A percentile compares a stretch with the other conserved stretches of the same genome.
Evolutionary conservation across 78 protist species (phyloP).

Genomic region (Dictyostelium firmibasis): DNA sequence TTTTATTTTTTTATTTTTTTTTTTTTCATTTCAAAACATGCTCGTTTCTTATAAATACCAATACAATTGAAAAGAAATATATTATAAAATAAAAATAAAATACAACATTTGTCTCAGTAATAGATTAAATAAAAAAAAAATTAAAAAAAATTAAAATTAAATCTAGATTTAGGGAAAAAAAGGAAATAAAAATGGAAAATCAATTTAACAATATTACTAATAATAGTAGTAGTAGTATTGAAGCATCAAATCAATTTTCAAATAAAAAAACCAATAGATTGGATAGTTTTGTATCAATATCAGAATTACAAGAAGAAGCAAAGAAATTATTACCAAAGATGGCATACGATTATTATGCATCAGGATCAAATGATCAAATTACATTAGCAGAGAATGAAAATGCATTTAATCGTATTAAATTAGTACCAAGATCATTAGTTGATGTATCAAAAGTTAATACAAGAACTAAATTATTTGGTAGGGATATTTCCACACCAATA

Average conservation of each 20-base stretch:
- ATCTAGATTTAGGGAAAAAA: no score
- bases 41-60: no score
- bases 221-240: background rate
- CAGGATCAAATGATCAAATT: slow-evolving; percentile 58
- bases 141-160: no score
- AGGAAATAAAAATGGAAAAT: background rate
- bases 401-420: slow-evolving; percentile 25
- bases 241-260: slow-evolving; percentile 14
- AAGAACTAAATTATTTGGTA: slow-evolving; percentile 11
- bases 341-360: slow-evolving; percentile 80
- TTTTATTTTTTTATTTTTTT: no score
- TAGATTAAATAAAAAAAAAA: no score
- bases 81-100: no score
- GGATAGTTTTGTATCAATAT: background rate
- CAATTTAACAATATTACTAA: background rate
- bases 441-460: slow-evolving; percentile 36
- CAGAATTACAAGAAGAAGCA: slow-evolving; percentile 27
- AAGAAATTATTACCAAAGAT: slow-evolving; percentile 50
- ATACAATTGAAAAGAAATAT: no score
- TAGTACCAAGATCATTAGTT: slow-evolving; percentile 42
- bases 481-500: slow-evolving; percentile 4
- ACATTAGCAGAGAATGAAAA: slow-evolving; percentile 58
- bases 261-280: background rate
- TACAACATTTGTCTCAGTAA: no score
- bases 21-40: no score